Base-by-base conservation (phyloP, 2,329 filamentous ascomycete species). In the Monosporascus sp. region DNA sequence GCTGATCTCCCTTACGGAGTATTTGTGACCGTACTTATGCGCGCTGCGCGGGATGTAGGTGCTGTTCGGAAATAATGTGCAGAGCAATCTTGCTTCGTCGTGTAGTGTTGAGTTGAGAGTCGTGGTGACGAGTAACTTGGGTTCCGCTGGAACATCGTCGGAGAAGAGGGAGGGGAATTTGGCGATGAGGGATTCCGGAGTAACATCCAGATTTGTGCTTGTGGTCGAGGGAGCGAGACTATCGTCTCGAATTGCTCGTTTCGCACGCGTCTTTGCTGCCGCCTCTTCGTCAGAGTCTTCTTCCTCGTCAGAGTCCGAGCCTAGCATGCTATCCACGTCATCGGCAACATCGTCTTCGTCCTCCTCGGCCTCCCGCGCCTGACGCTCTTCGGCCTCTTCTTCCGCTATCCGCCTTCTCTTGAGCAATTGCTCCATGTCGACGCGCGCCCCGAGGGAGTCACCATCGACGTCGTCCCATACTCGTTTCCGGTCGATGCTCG, bases 61-160 rank as follows among this genome's bases (percentile, higher is more conserved):
- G 53, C 76, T 79, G 74, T 95, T 92, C 24, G 94, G 93, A 74
- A 97, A 95, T 56, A 97, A 76, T 9, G 82, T 81, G 56, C 87
- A 89, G 56, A 97, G 81, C 41, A 91, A 79, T 55, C 88, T 73
- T 48, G 91, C 92, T 76, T 96, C 85, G 57, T 86, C 73, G 76
- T 99, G 93, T 14, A 97, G 83, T 1, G 87, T 93, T 14, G 89
- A 91, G 74, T 96, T 92, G 64, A 97, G 79, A 14, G 86, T 89
- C 7, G 94, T 97, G 1, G 94, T 99, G 66, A 99, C 82, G 40
- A 99, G 85, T 59, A 97, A 85, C 73, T 97, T 96, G 50, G 94
- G 92, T 55, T 73, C 72, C 52, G 76, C 80, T 48, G 77, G 82
- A 36, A 78, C 82, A 61, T 79, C 70, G 49, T 85, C 82, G 56